These are phyloP conservation scores for Phytomonas sp. DNA, from an alignment of 208 protist genomes.

Conservation along the genomic window DNA sequence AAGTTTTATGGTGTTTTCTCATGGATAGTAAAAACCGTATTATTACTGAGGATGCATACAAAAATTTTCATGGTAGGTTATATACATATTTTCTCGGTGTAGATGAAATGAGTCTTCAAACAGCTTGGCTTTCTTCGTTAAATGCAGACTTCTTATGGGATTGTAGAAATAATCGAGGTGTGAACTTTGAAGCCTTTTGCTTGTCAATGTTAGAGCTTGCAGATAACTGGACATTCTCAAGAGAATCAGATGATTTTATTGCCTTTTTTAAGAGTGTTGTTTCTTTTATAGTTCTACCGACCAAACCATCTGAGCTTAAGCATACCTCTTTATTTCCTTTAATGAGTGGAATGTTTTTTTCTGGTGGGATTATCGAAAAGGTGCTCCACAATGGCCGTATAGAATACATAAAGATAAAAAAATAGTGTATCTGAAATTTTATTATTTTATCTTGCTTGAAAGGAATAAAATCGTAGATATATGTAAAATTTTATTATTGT, in stretches of 20 bases:
- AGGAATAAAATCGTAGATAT: not conserved
- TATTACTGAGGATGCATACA: constrained; percentile 44
- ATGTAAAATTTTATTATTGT: not conserved
- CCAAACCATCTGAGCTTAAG: not conserved
- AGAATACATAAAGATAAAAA: not conserved
- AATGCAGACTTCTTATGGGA: constrained; percentile 1
- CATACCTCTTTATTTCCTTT: constrained; percentile 6
- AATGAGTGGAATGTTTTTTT: constrained; percentile 22
- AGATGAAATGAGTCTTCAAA: not conserved
- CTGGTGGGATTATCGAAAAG: constrained; percentile 14
- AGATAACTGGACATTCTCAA: constrained; percentile 59
- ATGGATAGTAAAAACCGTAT: constrained; percentile 17
- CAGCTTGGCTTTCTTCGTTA: not conserved
- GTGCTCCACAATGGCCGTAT: not conserved
- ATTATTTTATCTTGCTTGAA: not conserved
- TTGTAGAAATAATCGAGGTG: constrained; percentile 10
- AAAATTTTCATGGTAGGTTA: constrained; percentile 48
- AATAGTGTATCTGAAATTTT: not conserved
- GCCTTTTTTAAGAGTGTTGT: constrained; percentile 7
- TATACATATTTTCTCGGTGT: constrained; percentile 27
- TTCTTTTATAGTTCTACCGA: not conserved
- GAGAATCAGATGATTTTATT: constrained; percentile 31
- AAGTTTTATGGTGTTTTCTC: constrained; percentile 41
- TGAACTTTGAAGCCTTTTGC: constrained; percentile 53
- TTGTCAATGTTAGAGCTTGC: constrained; percentile 64